Conservation (phyloP, 1,139 yeast species). For the Kodamaea ohmeri region DNA sequence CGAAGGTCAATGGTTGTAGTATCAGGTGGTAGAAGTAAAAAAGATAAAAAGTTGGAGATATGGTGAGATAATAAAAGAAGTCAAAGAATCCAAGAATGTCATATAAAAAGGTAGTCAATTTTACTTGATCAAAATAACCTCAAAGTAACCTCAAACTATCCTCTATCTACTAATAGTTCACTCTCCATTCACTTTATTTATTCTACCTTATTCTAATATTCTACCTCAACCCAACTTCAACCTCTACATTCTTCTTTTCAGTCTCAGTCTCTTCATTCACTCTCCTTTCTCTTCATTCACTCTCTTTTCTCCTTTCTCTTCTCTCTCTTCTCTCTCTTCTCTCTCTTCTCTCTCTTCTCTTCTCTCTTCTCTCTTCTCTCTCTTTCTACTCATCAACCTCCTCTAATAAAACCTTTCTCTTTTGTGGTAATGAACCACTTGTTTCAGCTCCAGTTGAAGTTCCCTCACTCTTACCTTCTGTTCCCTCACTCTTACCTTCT, state of each 20-base stretch:
- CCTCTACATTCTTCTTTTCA: background rate
- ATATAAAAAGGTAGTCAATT: no score
- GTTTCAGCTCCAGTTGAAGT: constrained; percentile 11
- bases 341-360: no score
- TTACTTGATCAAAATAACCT: no score
- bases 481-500: constrained; percentile 8
- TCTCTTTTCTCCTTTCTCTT: background rate
- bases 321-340: no score
- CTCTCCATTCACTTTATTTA: background rate
- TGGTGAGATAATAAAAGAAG: background rate
- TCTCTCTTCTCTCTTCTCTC: no score
- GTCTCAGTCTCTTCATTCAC: background rate
- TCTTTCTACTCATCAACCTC: constrained; percentile 44
- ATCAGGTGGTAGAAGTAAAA: background rate
- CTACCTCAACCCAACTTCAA: background rate
- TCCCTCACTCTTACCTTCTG: constrained; percentile 10
- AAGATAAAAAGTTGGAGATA: background rate
- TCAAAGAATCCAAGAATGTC: no score
- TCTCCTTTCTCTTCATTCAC: background rate
- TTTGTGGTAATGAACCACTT: constrained; percentile 15
- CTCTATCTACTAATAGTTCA: background rate
- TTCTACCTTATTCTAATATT: constrained; percentile 1
- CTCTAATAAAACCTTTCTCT: constrained; percentile 33
- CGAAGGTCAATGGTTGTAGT: no score
- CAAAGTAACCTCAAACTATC: background rate